A percentile compares a stretch with the other conserved stretches of the same genome.
phyloP scores from a whole-genome alignment of 1,139 yeast genomes.

The Dujonia santamariae region DNA sequence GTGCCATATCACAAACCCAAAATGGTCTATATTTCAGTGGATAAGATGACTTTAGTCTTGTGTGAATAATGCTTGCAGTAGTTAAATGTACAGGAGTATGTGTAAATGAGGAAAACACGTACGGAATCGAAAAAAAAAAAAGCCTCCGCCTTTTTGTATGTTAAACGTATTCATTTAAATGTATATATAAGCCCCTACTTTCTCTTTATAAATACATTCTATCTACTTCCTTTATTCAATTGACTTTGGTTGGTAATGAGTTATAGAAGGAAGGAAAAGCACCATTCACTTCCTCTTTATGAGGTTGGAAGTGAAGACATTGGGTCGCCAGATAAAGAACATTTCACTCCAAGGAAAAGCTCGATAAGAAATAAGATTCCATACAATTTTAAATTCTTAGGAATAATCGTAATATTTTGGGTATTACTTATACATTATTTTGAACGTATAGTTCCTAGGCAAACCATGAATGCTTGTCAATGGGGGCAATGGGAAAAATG shows the following conservation, averaged over 20 bases:
- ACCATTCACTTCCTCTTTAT: conserved; percentile 1
- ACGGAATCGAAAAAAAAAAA: no score
- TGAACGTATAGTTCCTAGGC: conserved; percentile 57
- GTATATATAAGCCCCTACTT: no score
- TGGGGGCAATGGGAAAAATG: conserved; percentile 69
- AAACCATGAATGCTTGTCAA: conserved; percentile 47
- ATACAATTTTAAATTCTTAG: conserved; percentile 4
- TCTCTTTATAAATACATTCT: not conserved
- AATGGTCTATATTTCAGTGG: conserved; percentile 6
- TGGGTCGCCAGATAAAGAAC: no score
- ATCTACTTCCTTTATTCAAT: no score
- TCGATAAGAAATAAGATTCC: not conserved
- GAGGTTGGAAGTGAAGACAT: no score
- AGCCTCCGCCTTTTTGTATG: no score
- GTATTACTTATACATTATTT: conserved; percentile 48
- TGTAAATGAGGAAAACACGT: no score
- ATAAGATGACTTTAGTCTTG: no score
- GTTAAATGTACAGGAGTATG: no score
- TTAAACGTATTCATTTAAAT: no score
- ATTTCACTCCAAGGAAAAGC: not conserved
- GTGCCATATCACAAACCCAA: conserved; percentile 7
- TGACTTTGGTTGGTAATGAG: no score
- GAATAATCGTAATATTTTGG: conserved; percentile 40
- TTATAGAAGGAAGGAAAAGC: conserved; percentile 16
- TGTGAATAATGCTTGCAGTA: no score